Conservation (phyloP, 805 yeast genomes). For the Cyberlindnera petersonii region DNA sequence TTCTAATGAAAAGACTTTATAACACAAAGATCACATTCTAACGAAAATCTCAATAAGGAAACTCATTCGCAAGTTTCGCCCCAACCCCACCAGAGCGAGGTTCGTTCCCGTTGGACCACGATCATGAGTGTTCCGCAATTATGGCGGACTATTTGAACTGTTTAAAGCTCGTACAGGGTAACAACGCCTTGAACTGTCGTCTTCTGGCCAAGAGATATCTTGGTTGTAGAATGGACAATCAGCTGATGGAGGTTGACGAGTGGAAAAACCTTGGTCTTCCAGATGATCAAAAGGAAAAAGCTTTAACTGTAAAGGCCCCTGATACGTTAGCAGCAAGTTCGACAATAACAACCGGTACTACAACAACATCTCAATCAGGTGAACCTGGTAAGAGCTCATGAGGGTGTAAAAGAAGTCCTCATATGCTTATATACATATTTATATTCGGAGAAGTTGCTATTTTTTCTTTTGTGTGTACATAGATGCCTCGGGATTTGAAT, state of each 20-base stretch:
- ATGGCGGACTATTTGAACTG: slow-evolving; percentile 79
- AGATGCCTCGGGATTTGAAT: too few species aligned
- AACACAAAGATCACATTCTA: too few species aligned
- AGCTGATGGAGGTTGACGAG: slow-evolving; percentile 54
- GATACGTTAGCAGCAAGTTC: neutral
- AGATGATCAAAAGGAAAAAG: slow-evolving; percentile 36
- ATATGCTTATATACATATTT: too few species aligned
- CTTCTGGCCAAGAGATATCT: slow-evolving; percentile 76
- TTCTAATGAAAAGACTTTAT: too few species aligned
- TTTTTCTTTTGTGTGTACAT: too few species aligned
- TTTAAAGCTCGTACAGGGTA: slow-evolving; percentile 69
- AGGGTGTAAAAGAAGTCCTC: too few species aligned
- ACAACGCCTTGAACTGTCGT: slow-evolving; percentile 90
- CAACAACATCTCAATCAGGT: too few species aligned
- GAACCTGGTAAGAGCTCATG: too few species aligned
- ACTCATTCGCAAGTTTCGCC: slow-evolving; percentile 45
- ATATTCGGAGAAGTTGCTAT: too few species aligned
- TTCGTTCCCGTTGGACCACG: slow-evolving; percentile 92
- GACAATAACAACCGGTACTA: too few species aligned
- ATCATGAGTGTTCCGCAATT: slow-evolving; percentile 69
- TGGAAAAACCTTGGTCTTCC: slow-evolving; percentile 64
- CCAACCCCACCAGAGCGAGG: slow-evolving; percentile 97
- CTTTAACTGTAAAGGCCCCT: neutral
- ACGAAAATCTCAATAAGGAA: too few species aligned
- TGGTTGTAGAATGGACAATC: slow-evolving; percentile 84